Evolutionary conservation across 768 basidiomycete genomes (phyloP).

Genomic region (Phaeotremella skinneri): DNA sequence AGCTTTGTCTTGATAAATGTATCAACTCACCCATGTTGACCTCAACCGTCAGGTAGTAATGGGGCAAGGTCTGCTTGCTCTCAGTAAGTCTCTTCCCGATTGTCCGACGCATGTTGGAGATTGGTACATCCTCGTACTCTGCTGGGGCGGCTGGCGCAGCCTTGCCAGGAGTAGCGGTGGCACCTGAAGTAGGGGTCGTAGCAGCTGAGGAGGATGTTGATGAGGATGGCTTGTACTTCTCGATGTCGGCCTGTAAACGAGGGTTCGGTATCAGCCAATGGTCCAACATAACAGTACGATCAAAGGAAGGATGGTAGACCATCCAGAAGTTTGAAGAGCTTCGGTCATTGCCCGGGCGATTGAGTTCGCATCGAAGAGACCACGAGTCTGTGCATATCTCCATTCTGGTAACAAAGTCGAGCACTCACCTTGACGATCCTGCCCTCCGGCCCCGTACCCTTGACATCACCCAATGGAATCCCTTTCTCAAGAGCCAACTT

Average conservation of each 20-base stretch:
- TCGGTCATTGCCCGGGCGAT: no score
- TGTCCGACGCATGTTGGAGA: conserved; percentile 89
- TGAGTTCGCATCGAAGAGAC: no score
- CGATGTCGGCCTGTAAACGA: conserved; percentile 67
- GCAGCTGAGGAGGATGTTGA: conserved; percentile 54
- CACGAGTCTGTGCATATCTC: no score
- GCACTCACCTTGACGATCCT: conserved; percentile 80
- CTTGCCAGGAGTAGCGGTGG: conserved; percentile 58
- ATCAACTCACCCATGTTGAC: conserved; percentile 84
- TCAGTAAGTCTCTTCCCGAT: conserved; percentile 87
- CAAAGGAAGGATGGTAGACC: no score
- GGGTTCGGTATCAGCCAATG: not conserved
- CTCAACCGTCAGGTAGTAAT: conserved; percentile 94
- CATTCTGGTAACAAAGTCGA: no score
- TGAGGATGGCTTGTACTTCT: conserved; percentile 70
- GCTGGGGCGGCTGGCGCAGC: conserved; percentile 51
- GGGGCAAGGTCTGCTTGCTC: conserved; percentile 91
- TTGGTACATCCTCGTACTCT: conserved; percentile 84
- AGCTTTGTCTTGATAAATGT: not conserved
- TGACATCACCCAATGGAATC: conserved; percentile 81
- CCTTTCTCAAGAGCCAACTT: conserved; percentile 94
- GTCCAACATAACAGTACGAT: no score
- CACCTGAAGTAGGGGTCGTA: conserved; percentile 56
- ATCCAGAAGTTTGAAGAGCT: no score
- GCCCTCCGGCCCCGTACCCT: conserved; percentile 89